Percentiles rank a stretch among this genome's conserved stretches.
These are phyloP conservation scores for Vanrija sp. DNA, from an alignment of 1,284 basidiomycete genomes.

Conservation along the genomic window DNA sequence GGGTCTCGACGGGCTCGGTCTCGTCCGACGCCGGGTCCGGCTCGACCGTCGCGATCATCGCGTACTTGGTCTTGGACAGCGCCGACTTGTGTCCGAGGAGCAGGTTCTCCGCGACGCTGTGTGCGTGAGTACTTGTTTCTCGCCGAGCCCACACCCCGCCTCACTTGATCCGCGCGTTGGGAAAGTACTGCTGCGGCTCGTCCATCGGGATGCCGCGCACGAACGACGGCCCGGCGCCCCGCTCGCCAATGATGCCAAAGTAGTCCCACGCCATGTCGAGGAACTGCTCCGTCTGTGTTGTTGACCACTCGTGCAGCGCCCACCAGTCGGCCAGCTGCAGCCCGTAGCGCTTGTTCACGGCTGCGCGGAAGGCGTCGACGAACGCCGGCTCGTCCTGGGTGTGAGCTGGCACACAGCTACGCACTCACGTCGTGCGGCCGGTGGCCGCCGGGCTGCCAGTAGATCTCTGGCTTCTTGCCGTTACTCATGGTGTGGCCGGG, in stretches of 20 bases:
- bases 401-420: background rate
- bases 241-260: constrained; percentile 14
- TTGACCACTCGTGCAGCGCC: constrained; percentile 19
- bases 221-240: constrained; percentile 14
- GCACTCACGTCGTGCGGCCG: constrained; percentile 16
- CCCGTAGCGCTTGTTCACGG: constrained; percentile 14
- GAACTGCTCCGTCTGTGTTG: constrained; percentile 11
- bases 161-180: constrained; percentile 15
- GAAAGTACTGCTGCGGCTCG: constrained; percentile 17
- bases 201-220: constrained; percentile 18
- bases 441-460: constrained; percentile 17
- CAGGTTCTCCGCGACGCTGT: constrained; percentile 18
- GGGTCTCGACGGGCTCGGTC: constrained; percentile 15
- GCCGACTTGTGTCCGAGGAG: constrained; percentile 14
- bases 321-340: constrained; percentile 14
- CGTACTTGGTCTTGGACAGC: constrained; percentile 9
- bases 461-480: constrained; percentile 8
- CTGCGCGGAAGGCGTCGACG: constrained; percentile 13
- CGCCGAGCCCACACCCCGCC: background rate
- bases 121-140: background rate
- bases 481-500: too few species aligned
- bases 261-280: constrained; percentile 18
- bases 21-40: constrained; percentile 10
- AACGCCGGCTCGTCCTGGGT: constrained; percentile 16
- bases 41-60: constrained; percentile 20